Evolutionary conservation across 2,329 filamentous ascomycete genomes (phyloP).

Genomic region (Diaporthe sp.): DNA sequence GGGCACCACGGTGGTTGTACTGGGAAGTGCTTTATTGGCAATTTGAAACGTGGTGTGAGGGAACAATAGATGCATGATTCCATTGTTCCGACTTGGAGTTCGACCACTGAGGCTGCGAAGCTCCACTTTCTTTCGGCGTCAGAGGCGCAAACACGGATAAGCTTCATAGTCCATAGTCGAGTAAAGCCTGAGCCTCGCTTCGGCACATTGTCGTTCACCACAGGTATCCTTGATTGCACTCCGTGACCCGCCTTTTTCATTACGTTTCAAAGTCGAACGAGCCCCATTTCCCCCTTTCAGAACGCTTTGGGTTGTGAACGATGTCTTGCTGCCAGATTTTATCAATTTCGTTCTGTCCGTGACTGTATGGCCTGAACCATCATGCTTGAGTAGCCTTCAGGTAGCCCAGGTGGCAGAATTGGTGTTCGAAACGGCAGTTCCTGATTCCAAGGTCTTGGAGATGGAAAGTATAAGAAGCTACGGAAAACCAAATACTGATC

Average conservation of each 20-base stretch:
- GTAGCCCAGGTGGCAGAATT: not conserved
- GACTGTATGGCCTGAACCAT: not conserved
- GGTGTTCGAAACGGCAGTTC: not conserved
- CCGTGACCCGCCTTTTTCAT: no score
- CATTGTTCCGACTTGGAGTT: not conserved
- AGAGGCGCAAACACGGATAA: not conserved
- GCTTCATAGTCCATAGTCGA: not conserved
- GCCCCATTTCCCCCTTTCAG: not conserved
- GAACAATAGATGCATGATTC: no score
- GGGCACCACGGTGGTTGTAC: no score
- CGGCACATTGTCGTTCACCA: not conserved
- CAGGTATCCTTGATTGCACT: not conserved
- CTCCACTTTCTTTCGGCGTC: not conserved
- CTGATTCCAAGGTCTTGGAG: not conserved
- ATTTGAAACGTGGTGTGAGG: not conserved
- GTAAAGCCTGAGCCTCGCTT: not conserved
- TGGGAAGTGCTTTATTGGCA: no score
- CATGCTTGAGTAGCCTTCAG: not conserved
- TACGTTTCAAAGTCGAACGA: no score
- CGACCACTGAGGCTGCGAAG: not conserved
- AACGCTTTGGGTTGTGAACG: not conserved
- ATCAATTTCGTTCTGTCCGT: not conserved
- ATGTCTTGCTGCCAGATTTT: not conserved
- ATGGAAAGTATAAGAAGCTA: not conserved
- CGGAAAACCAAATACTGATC: not conserved